These are phyloP conservation scores for Ganoderma resinaceum DNA, from an alignment of 1,284 basidiomycete genomes.

Conservation along the genomic window DNA sequence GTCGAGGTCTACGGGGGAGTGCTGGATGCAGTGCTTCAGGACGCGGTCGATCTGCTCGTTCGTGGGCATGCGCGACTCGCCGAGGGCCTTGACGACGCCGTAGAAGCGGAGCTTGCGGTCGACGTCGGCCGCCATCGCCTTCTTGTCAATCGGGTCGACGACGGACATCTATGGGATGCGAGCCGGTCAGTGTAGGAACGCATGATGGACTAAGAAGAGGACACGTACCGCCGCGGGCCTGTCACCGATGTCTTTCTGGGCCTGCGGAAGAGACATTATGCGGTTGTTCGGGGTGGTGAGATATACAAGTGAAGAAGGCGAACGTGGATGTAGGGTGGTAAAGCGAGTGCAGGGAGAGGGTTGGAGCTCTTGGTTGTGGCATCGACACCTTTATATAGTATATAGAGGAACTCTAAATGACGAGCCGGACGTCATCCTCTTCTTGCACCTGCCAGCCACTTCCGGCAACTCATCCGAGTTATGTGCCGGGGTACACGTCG, in stretches of 20 bases:
- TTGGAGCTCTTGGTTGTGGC: neutral
- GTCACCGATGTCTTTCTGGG: constrained; percentile 63
- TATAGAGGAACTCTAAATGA: neutral
- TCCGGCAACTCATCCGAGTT: neutral
- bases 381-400: neutral
- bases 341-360: neutral
- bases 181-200: neutral
- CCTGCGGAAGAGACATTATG: constrained; percentile 68
- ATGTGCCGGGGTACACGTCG: neutral
- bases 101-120: constrained; percentile 78
- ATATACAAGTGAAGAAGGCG: neutral
- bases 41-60: constrained; percentile 83
- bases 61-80: constrained; percentile 79
- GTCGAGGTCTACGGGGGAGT: constrained; percentile 71
- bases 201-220: neutral
- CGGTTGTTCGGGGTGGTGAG: neutral
- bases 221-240: constrained; percentile 49
- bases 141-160: constrained; percentile 61
- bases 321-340: neutral
- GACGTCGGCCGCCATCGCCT: constrained; percentile 62
- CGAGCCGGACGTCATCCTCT: neutral
- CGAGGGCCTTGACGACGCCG: constrained; percentile 81
- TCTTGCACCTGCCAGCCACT: neutral
- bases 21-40: constrained; percentile 69
- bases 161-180: constrained; percentile 52